Evolutionary conservation across 1,284 basidiomycete genomes (phyloP).

Genomic region (Pseudozyma hubeiensis): DNA sequence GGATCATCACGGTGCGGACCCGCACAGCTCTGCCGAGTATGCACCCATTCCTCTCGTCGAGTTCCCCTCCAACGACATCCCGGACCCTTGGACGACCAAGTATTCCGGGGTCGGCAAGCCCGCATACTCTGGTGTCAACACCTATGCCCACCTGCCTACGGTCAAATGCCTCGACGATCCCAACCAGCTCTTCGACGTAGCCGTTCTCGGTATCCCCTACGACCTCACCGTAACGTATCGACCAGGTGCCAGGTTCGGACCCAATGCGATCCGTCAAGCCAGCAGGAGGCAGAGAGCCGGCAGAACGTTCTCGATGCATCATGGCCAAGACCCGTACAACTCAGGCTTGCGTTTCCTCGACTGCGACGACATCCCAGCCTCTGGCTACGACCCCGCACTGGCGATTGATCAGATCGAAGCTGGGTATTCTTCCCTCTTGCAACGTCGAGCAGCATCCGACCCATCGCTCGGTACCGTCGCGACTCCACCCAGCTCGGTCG

Average conservation of each 20-base stretch:
- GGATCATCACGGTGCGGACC: conserved; percentile 42
- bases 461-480: conserved; percentile 6
- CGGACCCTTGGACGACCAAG: conserved; percentile 44
- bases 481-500: conserved; percentile 10
- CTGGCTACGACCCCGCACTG: conserved; percentile 43
- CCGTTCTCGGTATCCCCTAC: conserved; percentile 53
- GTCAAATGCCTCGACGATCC: conserved; percentile 33
- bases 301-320: conserved; percentile 35
- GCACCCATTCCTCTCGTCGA: conserved; percentile 37
- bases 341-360: conserved; percentile 48
- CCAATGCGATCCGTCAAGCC: conserved; percentile 44
- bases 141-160: conserved; percentile 51
- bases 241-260: conserved; percentile 50
- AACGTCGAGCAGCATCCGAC: conserved; percentile 26
- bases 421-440: conserved; percentile 30
- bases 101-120: conserved; percentile 37
- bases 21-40: conserved; percentile 37
- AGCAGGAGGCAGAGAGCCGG: conserved; percentile 47
- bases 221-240: conserved; percentile 54
- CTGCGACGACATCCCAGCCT: conserved; percentile 53
- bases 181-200: conserved; percentile 43
- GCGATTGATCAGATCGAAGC: conserved; percentile 57
- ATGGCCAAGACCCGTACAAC: conserved; percentile 45
- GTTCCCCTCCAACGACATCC: conserved; percentile 44
- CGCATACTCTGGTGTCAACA: conserved; percentile 47